Evolutionary conservation across 1,284 basidiomycete species (phyloP), one percentile per base, ranked within the genome.

Genomic region (Testicularia cyperi): DNA sequence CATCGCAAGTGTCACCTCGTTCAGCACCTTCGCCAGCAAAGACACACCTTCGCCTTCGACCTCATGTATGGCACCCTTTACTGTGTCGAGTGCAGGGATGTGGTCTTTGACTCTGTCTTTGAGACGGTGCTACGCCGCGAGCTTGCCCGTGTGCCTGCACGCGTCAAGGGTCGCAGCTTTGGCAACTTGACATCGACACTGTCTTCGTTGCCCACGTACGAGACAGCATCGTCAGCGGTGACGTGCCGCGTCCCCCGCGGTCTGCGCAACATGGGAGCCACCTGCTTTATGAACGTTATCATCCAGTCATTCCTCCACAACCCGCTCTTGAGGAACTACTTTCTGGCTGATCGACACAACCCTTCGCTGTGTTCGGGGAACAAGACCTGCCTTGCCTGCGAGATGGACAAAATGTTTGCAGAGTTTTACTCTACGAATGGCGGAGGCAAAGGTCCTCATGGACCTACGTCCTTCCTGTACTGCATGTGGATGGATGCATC

Each of bases 231-330:
- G 18, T 36, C 31, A 38, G 21, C 41, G 25, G 35, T 41, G 19
- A 27, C 51, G 20, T 41, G 38, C 36, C 28, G 61, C 88, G 89
- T 85, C 43, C 85, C 89, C 9, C 83, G 90, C 44, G 92, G 92
- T 0, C 80, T 96, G 3, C 81, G 95, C 33, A 96, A 96, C 74
- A 85, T 96, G 6, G 90, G 90, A 5, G 89, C 94, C 68, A 97
- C 92, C 0, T 98, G 92, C 72, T 97, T 92, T 79, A 81, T 98
- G 72, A 94, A 91, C 56, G 90, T 88, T 38, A 85, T 97, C 34
- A 82, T 98, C 6, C 94, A 98, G 77, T 84, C 85, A n/a, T 87
- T 98, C 69, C 80, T 91, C 12, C 88, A 92, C 78, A 98, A 96
- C 68, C 92, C 92, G 0, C 80, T 96, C 5, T 80, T 97, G 8